Conservation (phyloP, 2,329 filamentous ascomycete genomes). For the Cytospora leucostoma region DNA sequence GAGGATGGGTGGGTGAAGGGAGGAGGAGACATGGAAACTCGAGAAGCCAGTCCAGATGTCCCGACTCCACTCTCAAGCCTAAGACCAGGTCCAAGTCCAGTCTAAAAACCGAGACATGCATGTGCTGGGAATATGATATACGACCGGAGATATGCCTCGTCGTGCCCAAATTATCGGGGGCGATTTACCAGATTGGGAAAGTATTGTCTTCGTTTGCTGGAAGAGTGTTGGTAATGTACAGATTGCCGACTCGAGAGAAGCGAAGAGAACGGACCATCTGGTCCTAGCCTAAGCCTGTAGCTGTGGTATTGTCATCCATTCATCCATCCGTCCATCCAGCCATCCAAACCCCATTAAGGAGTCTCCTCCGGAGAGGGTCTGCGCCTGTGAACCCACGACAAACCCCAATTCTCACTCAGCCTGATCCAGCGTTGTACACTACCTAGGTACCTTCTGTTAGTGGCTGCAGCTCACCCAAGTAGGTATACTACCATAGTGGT, state of each 20-base stretch:
- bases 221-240: not conserved
- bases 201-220: not conserved
- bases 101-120: not conserved
- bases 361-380: not conserved
- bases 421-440: too few species aligned
- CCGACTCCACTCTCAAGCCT: not conserved
- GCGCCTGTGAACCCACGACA: not conserved
- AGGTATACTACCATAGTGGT: too few species aligned
- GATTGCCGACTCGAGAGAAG: not conserved
- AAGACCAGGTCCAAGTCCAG: too few species aligned
- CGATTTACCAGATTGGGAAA: not conserved
- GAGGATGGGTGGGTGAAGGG: not conserved
- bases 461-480: too few species aligned
- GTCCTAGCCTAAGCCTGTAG: not conserved
- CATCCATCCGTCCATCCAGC: not conserved
- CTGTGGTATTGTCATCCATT: too few species aligned
- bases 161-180: not conserved
- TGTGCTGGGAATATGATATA: not conserved
- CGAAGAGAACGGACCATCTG: not conserved
- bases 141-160: not conserved
- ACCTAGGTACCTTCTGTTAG: too few species aligned
- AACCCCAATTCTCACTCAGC: not conserved
- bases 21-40: not conserved
- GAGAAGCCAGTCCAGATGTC: not conserved
- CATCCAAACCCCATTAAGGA: not conserved